Percentiles rank a stretch among this genome's conserved stretches.
Evolutionary conservation across 441 rosid species (phyloP).

Genomic region (Adansonia madagascariensis): DNA sequence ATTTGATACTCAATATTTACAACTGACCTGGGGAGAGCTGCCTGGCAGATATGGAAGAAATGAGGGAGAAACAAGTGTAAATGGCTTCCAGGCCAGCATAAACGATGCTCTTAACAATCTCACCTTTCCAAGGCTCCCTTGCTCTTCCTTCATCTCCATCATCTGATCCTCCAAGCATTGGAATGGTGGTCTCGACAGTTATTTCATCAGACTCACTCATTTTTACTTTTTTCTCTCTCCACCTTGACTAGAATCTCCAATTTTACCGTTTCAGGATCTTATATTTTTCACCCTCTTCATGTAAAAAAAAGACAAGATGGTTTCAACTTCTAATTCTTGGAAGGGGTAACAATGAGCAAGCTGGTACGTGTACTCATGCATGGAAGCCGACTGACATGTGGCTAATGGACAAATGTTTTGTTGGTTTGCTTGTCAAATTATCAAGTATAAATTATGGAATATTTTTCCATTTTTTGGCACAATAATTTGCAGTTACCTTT

Average conservation of each 20-base stretch:
- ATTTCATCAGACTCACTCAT: constrained; percentile 21
- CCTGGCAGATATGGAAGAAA: constrained; percentile 46
- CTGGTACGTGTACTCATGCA: constrained; percentile 28
- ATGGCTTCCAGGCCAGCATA: constrained; percentile 48
- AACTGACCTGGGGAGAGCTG: constrained; percentile 37
- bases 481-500: neutral
- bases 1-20: neutral
- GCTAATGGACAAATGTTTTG: neutral
- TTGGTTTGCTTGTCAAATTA: neutral
- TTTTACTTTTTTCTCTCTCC: neutral
- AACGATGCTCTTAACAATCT: constrained; percentile 41
- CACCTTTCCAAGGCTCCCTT: constrained; percentile 40
- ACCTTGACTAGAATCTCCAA: neutral
- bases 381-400: constrained; percentile 20
- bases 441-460: neutral
- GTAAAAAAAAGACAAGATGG: neutral
- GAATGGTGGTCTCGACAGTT: neutral
- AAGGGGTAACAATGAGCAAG: neutral
- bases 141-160: constrained; percentile 27
- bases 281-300: neutral
- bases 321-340: neutral
- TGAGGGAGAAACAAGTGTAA: constrained; percentile 47
- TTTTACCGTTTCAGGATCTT: neutral
- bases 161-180: neutral
- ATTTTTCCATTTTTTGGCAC: neutral